Base-by-base conservation (phyloP, 2,329 filamentous ascomycete genomes). In the Davidsoniella eucalypti region DNA sequence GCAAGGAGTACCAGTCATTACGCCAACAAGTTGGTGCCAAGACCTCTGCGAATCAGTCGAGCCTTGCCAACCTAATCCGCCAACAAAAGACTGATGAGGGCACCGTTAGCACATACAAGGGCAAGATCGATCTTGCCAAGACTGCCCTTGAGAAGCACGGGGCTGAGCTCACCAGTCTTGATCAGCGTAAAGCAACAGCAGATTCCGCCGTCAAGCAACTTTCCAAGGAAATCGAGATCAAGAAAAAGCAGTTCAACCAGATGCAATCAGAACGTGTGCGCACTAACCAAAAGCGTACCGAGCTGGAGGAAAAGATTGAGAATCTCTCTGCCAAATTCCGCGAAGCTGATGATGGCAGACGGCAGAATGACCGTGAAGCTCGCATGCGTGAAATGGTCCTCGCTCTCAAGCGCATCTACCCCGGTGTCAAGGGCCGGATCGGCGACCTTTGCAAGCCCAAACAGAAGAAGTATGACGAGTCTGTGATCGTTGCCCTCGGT, bases 381-480 rank as follows among this genome's bases (percentile, higher is more conserved):
- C 73, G 80, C 53, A 79, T 82, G 59, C 87, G 86, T 58, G 88
- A 94, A 61, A 84, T 86, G 60, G 81, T 96, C 33, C 79, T 81
- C 9, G 81, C 85, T 29, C 71, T 98, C 59, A 94, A 94, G 64
- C 82, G 87, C 48, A 84, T 94, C 55, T 94, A 87, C 58, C 86
- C 87, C 1, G 90, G 90, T 44, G 90, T 98, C 42, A 85, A 85
- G 57, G 92, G 92, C 17, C 81, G 90, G 43, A 78, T 96, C 43
- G 86, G 87, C 55, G 87, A 94, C 56, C 75, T 98, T 40, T 95
- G 92, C 68, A 88, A 86, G 56, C 90, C 92, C 1, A 96, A 95
- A 65, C 87, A 95, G 67, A 95, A 94, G 67, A 96, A 95, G 63
- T 98, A 82, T 60, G 85, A 92, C 55, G 86, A 92, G 57, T 92